Percentiles rank a stretch among this genome's conserved stretches.
Evolutionary conservation across 768 basidiomycete genomes (phyloP).

Genomic region (Suillus alpinus): DNA sequence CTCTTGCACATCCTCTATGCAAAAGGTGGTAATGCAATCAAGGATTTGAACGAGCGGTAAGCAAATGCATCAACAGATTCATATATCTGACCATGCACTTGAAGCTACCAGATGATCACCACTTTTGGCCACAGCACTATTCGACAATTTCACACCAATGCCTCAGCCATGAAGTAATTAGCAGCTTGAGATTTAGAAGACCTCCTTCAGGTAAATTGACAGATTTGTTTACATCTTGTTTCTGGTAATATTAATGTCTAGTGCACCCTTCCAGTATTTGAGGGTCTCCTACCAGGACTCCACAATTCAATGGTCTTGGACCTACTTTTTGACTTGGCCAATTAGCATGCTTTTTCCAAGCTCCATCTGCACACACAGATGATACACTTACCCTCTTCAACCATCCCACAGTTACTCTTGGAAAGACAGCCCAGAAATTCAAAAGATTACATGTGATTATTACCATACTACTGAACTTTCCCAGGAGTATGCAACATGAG

Average conservation of each 20-base stretch:
- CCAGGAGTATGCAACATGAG: conserved; percentile 16
- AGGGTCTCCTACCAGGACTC: conserved; percentile 31
- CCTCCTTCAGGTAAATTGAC: conserved; percentile 10
- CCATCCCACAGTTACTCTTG: conserved; percentile 6
- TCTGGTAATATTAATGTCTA: conserved; percentile 4
- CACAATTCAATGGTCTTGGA: conserved; percentile 20
- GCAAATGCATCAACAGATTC: neutral
- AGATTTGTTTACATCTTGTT: too few species aligned
- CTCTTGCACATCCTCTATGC: conserved; percentile 4
- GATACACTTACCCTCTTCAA: neutral
- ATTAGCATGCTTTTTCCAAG: conserved; percentile 18
- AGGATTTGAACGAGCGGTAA: neutral
- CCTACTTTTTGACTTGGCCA: conserved; percentile 5
- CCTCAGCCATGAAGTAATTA: conserved; percentile 35
- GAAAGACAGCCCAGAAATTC: neutral
- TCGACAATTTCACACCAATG: conserved; percentile 33
- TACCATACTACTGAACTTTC: conserved; percentile 19
- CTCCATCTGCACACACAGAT: conserved; percentile 6
- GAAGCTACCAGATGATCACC: conserved; percentile 11
- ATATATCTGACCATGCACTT: neutral
- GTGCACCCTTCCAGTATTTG: conserved; percentile 38
- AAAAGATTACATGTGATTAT: neutral
- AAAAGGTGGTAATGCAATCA: neutral
- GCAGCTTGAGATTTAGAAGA: conserved; percentile 10
- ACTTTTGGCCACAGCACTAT: conserved; percentile 29